Base-by-base conservation (phyloP, 306 rosid genomes). In the Cucurbita maxima region DNA sequence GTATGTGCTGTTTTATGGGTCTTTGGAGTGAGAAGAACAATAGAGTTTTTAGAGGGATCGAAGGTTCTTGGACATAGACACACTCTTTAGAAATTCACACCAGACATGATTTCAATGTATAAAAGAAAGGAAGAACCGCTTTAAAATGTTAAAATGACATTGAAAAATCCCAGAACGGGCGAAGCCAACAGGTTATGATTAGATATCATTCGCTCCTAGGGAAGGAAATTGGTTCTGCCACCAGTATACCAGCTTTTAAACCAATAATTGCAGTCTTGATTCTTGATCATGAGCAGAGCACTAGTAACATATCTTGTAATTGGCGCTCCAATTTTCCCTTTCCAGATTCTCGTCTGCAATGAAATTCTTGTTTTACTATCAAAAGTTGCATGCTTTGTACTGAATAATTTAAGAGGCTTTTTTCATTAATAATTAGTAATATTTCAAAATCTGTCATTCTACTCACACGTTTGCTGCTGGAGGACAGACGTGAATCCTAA, bases 261-360 rank as follows among this genome's bases (percentile, higher is more conserved):
- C 15, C 88, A 96, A 75, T 90, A 91, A 14, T 85, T 13, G 64
- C 90, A 41, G 8, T 4, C 0, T 48, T 48, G 53, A 13, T 6
- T 96, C 93, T 20, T 90, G 82, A 0, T 89, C 90, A 5, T 87
- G 96, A 5, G 96, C 96, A 9, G 96, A 5, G 96, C 96, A 9
- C 96, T 85, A 13, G 86, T 58, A 50, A 7, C 34, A 48, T 66
- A 10, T 66, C n/a, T 45, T 66, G 72, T 43, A 43, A 66, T 2
- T 44, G 72, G 48, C 12, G 72, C 72, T 44, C 54, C 53, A 10
- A 7, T 45, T 66, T 22, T 66, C 10, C 18, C 53, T 11, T 19
- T 66, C 2, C 10, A 64, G 53, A 25, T 45, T 67, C 72, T 45
- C 20, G 4, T 66, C 38, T 13, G 14, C 30, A 6, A 67, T 47